These are phyloP conservation scores for Jacaranda mimosifolia DNA, from an alignment of 257 asterid species.

Conservation along the genomic window DNA sequence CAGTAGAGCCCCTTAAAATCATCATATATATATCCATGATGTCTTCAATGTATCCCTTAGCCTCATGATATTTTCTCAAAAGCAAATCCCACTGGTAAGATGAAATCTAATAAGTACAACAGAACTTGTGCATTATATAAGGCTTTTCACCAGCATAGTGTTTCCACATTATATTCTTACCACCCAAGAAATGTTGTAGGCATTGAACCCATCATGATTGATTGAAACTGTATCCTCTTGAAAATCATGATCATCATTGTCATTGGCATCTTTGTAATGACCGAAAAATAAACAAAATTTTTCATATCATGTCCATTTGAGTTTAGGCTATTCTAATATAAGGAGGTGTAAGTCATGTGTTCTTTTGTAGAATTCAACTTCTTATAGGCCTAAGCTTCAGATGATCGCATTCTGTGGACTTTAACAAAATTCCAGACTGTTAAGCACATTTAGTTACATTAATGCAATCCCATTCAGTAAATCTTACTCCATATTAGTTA, in stretches of 20 bases:
- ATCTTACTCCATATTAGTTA: too few species aligned
- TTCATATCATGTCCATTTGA: neutral
- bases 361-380: neutral
- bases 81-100: constrained; percentile 94
- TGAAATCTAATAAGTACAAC: too few species aligned
- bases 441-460: neutral
- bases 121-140: constrained; percentile 29
- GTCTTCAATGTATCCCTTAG: constrained; percentile 83
- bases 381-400: neutral
- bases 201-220: constrained; percentile 97
- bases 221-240: constrained; percentile 96
- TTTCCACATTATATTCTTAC: constrained; percentile 49
- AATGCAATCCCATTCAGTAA: neutral
- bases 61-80: constrained; percentile 84
- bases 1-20: constrained; percentile 95
- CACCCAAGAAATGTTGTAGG: constrained; percentile 80
- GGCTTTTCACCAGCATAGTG: constrained; percentile 16
- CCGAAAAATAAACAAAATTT: constrained; percentile 11
- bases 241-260: constrained; percentile 34
- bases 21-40: constrained; percentile 83
- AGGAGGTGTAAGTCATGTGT: neutral
- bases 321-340: neutral
- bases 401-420: neutral
- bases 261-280: constrained; percentile 31
- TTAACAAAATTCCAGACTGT: neutral